Evolutionary conservation across 2,329 filamentous ascomycete species (phyloP).

Genomic region (Penicillium palitans): DNA sequence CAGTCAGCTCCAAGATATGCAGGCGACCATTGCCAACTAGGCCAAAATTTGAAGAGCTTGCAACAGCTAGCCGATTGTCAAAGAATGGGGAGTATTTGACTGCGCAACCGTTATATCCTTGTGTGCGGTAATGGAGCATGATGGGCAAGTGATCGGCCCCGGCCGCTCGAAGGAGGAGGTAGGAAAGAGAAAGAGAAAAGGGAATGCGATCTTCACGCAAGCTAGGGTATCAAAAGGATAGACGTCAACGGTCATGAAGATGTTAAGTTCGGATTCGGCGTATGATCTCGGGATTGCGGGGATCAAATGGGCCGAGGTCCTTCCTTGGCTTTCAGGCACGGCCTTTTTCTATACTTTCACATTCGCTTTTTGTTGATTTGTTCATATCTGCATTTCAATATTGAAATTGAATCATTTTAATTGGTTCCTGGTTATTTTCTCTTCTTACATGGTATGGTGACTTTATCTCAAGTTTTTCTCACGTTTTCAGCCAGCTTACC

Average conservation of each 20-base stretch:
- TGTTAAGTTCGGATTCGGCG: slow-evolving; percentile 12
- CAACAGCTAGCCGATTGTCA: slow-evolving; percentile 89
- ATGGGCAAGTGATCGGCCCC: slow-evolving; percentile 25
- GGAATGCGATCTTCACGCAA: background rate
- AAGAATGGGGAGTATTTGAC: slow-evolving; percentile 99
- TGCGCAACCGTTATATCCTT: slow-evolving; percentile 92
- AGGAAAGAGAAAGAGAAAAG: background rate
- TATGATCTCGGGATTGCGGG: slow-evolving; percentile 26
- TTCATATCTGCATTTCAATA: background rate
- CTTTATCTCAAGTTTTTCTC: background rate
- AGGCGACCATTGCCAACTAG: slow-evolving; percentile 93
- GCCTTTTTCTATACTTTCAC: slow-evolving; percentile 11
- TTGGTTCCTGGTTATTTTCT: background rate
- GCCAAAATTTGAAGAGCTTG: slow-evolving; percentile 90
- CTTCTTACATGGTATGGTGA: no score
- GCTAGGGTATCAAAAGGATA: slow-evolving; percentile 13
- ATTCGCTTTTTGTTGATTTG: background rate
- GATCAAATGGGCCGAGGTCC: slow-evolving; percentile 27
- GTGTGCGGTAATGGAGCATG: slow-evolving; percentile 93
- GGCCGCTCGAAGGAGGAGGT: slow-evolving; percentile 3
- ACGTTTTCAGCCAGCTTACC: background rate
- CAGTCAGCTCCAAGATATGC: slow-evolving; percentile 78
- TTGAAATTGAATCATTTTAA: background rate
- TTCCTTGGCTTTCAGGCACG: slow-evolving; percentile 13
- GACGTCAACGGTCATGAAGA: slow-evolving; percentile 1